Conservation (phyloP, 352 stramenopile genomes). For the Thalassiosira sp. region DNA sequence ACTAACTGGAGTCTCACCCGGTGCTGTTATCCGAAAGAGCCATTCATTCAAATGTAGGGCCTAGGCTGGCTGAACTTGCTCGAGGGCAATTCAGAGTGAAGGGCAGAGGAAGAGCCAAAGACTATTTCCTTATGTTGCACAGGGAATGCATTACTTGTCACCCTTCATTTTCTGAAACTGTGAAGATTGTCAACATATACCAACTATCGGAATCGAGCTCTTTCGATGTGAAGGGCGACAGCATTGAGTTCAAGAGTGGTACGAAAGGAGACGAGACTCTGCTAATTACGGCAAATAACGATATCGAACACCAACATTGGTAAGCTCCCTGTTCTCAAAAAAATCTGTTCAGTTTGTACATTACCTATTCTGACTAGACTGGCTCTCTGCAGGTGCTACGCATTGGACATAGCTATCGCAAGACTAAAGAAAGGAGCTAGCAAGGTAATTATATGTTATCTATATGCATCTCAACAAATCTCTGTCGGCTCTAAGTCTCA, state of each 20-base stretch:
- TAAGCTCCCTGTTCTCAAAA: too few relatives aligned
- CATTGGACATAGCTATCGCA: slow-evolving; percentile 28
- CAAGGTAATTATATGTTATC: slow-evolving; percentile 16
- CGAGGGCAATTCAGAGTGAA: slow-evolving; percentile 38
- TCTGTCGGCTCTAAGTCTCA: not conserved
- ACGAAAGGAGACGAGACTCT: slow-evolving; percentile 31
- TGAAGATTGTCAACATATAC: slow-evolving; percentile 32
- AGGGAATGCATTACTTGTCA: slow-evolving; percentile 49
- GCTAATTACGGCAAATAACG: slow-evolving; percentile 32
- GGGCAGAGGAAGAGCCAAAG: slow-evolving; percentile 31
- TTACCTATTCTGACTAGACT: too few relatives aligned
- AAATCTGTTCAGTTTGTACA: too few relatives aligned
- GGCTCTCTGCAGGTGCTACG: too few relatives aligned
- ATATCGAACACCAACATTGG: slow-evolving; percentile 41
- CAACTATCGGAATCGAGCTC: slow-evolving; percentile 25
- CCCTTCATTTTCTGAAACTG: slow-evolving; percentile 31
- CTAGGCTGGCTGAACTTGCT: slow-evolving; percentile 20
- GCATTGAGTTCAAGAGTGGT: slow-evolving; percentile 38
- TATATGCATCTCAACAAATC: not conserved
- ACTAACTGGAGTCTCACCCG: not conserved
- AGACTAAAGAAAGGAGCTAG: slow-evolving; percentile 18
- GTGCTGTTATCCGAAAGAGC: slow-evolving; percentile 1
- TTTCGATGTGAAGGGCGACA: slow-evolving; percentile 30
- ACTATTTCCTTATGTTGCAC: slow-evolving; percentile 51
- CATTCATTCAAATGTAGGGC: slow-evolving; percentile 28